phyloP scores from a whole-genome alignment of 2,329 filamentous ascomycete species.

The Knufia fluminis region DNA sequence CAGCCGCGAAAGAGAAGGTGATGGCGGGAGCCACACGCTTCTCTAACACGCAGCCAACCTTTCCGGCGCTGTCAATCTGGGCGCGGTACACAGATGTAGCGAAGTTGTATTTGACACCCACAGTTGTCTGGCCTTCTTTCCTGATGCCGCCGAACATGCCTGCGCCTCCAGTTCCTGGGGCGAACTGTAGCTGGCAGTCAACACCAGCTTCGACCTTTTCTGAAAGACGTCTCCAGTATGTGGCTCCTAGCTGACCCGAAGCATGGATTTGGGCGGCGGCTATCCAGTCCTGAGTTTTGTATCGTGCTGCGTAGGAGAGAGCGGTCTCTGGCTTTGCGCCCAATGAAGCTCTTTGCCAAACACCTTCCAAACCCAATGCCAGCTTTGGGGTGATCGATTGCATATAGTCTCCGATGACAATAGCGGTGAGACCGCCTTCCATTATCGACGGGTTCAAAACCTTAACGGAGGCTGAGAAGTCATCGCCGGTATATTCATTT shows the following conservation, averaged over 20 bases:
- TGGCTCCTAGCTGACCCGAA: constrained; percentile 77
- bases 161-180: constrained; percentile 50
- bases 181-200: constrained; percentile 82
- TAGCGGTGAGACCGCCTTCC: constrained; percentile 86
- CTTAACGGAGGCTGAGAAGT: constrained; percentile 91
- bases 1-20: constrained; percentile 86
- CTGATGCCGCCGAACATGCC: constrained; percentile 67
- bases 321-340: constrained; percentile 83
- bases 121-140: constrained; percentile 81
- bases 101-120: constrained; percentile 98
- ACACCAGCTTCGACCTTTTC: constrained; percentile 95
- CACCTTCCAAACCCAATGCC: constrained; percentile 78
- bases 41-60: constrained; percentile 84
- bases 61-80: constrained; percentile 90
- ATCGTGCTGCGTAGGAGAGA: constrained; percentile 81
- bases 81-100: constrained; percentile 89
- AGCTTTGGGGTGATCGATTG: constrained; percentile 84
- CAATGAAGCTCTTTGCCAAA: constrained; percentile 83
- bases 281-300: constrained; percentile 88
- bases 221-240: constrained; percentile 87
- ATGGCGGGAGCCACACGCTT: constrained; percentile 92
- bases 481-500: constrained; percentile 85
- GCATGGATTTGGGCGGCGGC: constrained; percentile 82
- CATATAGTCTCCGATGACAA: constrained; percentile 91
- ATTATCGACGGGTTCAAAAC: constrained; percentile 90